Conservation (phyloP, 1,284 basidiomycete genomes). For the Bondarzewia mesenterica region DNA sequence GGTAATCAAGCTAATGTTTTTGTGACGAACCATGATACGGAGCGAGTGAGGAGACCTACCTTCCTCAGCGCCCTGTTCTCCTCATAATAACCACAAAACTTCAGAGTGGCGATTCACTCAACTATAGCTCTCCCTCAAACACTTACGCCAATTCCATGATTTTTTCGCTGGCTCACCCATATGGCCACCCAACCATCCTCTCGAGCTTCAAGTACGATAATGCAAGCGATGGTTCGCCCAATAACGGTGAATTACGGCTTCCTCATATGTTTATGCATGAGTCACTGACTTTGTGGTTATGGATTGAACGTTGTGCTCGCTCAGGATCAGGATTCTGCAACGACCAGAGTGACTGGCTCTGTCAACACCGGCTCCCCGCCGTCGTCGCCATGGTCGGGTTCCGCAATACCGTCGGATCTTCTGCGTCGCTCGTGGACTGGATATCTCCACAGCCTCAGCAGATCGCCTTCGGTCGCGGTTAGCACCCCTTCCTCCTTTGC, state of each 20-base stretch:
- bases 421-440: constrained; percentile 33
- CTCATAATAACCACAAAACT: background rate
- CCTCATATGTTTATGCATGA: constrained; percentile 12
- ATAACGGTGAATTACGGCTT: constrained; percentile 49
- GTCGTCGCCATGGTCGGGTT: constrained; percentile 58
- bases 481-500: too few relatives aligned
- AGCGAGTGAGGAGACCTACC: constrained; percentile 34
- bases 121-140: too few relatives aligned
- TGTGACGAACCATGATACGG: constrained; percentile 64
- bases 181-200: background rate
- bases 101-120: constrained; percentile 47
- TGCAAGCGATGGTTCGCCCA: constrained; percentile 41
- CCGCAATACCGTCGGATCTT: constrained; percentile 48
- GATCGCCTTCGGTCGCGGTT: constrained; percentile 58
- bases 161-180: too few relatives aligned
- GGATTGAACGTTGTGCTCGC: too few relatives aligned
- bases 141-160: too few relatives aligned
- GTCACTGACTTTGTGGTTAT: background rate
- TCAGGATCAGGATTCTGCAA: constrained; percentile 6
- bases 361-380: constrained; percentile 55
- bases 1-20: constrained; percentile 54
- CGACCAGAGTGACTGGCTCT: constrained; percentile 26
- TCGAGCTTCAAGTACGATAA: constrained; percentile 17
- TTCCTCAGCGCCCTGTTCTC: background rate
- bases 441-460: constrained; percentile 9